Conservation (phyloP, 108 stramenopile genomes). For the Epipyxis sp. region DNA sequence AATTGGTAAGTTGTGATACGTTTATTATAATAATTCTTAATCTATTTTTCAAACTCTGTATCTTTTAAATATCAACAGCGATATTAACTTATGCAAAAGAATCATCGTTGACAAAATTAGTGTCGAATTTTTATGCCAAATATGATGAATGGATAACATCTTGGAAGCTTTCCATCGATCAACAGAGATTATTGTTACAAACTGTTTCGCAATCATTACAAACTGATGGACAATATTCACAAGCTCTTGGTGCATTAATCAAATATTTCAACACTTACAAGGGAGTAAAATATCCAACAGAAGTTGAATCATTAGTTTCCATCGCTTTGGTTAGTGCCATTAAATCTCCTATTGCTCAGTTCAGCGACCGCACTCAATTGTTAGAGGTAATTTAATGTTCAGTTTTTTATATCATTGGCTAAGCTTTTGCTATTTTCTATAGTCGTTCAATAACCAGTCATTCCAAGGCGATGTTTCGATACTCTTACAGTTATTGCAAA, state of each 20-base stretch:
- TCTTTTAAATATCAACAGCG: neutral
- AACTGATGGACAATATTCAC: neutral
- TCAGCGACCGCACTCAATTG: neutral
- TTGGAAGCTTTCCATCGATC: neutral
- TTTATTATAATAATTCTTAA: neutral
- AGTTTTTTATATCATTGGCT: constrained; percentile 1
- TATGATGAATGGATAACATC: neutral
- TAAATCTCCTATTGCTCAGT: neutral
- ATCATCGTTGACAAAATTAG: neutral
- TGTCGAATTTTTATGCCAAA: neutral
- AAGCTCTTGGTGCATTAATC: neutral
- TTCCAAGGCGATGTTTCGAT: neutral
- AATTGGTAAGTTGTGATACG: constrained; percentile 10
- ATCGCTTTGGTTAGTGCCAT: constrained; percentile 5
- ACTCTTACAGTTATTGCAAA: neutral
- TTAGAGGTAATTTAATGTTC: neutral
- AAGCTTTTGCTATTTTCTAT: too few species aligned
- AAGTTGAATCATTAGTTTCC: neutral
- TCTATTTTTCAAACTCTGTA: neutral
- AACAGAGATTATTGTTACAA: neutral
- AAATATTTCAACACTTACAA: neutral
- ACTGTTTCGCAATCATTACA: neutral
- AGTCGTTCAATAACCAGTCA: neutral
- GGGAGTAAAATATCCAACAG: neutral
- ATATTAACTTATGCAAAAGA: constrained; percentile 19